These are phyloP conservation scores for Ophryocystis elektroscirrha DNA, from an alignment of 169 alveolate species.

Conservation along the genomic window DNA sequence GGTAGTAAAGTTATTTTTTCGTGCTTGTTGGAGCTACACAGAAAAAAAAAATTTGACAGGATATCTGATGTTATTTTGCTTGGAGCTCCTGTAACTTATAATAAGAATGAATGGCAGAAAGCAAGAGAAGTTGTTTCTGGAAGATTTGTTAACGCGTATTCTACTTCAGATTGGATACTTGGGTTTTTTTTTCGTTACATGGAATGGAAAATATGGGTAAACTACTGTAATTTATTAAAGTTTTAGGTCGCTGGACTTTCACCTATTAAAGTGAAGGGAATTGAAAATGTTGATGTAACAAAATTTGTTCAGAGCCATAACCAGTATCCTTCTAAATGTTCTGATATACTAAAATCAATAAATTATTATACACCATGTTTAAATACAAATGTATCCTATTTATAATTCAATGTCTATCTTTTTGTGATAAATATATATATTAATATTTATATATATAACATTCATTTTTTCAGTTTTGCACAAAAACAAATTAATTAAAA, in stretches of 20 bases:
- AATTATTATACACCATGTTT: no score
- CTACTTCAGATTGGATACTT: conserved; percentile 58
- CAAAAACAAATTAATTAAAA: no score
- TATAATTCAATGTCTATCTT: no score
- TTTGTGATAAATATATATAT: no score
- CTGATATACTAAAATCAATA: conserved; percentile 12
- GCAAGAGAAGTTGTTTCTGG: conserved; percentile 61
- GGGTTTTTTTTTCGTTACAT: conserved; percentile 63
- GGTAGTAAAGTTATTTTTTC: conserved; percentile 63
- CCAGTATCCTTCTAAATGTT: conserved; percentile 16
- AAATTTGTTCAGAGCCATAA: conserved; percentile 23
- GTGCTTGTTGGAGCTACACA: conserved; percentile 47
- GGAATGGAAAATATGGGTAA: conserved; percentile 57
- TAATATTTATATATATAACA: no score
- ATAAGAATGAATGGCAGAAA: conserved; percentile 46
- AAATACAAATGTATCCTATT: no score
- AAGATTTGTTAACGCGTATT: conserved; percentile 54
- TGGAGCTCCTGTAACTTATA: conserved; percentile 58
- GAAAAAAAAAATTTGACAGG: conserved; percentile 27
- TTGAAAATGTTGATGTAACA: conserved; percentile 23
- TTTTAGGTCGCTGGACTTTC: conserved; percentile 31
- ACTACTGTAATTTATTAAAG: no score
- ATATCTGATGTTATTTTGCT: conserved; percentile 53
- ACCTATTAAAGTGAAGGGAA: conserved; percentile 21
- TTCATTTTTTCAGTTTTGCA: no score